Base-by-base conservation (phyloP, 2,329 filamentous ascomycete species). In the Alternaria gansuensis region DNA sequence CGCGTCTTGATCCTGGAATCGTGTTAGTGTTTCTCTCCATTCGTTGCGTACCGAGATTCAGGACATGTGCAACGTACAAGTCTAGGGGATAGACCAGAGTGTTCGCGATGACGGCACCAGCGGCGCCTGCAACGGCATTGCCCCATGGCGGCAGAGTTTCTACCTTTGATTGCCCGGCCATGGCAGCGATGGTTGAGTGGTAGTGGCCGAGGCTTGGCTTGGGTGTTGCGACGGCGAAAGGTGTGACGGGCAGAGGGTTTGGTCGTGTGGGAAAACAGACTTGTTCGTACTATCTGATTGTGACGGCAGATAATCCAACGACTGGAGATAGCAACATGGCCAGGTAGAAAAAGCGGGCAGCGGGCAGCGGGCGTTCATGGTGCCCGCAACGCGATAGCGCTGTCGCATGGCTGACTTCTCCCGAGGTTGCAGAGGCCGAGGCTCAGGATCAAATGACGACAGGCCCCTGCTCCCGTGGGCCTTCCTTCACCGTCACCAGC, bases 21-120 rank as follows among this genome's bases (percentile, higher is more conserved):
- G 29, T 3, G 26, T 71, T 43, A 71, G 60, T 36, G 28, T 44
- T 21, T 23, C 43, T n/a, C 23, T 33, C 23, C 8, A 13, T 34
- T 17, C 8, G 9, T 34, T 28, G 24, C 28, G 14, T 13, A 39
- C 8, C n/a, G 39, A n/a, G 54, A 40, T 24, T 50, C 34, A 23
- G 34, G 34, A 36, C 21, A 39, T 48, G 23, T 36, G 28, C 43
- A 24, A 62, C 90, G 82, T 83, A 97, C 93, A 99, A 93, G 80
- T 99, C 95, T 60, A 99, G 84, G 45, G 95, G 95, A 79, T 99
- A 99, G 57, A 98, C 94, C 63, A 97, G 82, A 43, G 93, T 91
- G 82, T 99, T 99, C 58, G 95, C 95, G 59, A 99, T 84, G 36
- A 98, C 92, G 45, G 95, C 95, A 62, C 95, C 95, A 21, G 92